phyloP scores from a whole-genome alignment of 129 eudicot genomes.

The Gnaphalium uliginosum region DNA sequence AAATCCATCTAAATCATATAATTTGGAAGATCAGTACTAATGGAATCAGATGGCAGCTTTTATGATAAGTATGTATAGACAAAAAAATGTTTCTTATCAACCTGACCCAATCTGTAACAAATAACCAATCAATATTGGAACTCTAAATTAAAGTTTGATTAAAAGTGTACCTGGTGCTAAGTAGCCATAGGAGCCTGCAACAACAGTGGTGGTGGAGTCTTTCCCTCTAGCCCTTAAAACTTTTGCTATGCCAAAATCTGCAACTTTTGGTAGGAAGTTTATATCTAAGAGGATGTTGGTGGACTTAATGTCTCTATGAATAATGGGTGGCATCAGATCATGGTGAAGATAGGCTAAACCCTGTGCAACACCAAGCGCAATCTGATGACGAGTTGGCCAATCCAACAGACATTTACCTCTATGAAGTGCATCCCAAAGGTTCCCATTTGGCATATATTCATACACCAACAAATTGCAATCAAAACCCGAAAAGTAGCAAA shows the following conservation, averaged over 20 bases:
- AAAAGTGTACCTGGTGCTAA: slow-evolving; percentile 76
- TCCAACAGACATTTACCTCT: slow-evolving; percentile 60
- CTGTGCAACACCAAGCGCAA: slow-evolving; percentile 89
- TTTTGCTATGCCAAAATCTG: slow-evolving; percentile 95
- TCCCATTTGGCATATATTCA: slow-evolving; percentile 96
- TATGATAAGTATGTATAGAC: too few relatives aligned
- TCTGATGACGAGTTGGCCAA: slow-evolving; percentile 84
- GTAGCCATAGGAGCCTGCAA: slow-evolving; percentile 95
- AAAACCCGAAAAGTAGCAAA: slow-evolving; percentile 64
- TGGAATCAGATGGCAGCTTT: too few relatives aligned
- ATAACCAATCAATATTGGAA: neutral
- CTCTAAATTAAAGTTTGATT: neutral
- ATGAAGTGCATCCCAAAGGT: slow-evolving; percentile 93
- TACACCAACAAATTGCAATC: slow-evolving; percentile 88
- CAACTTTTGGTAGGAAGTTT: slow-evolving; percentile 72
- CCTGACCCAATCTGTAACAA: neutral
- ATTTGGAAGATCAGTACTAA: neutral
- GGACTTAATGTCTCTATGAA: slow-evolving; percentile 88
- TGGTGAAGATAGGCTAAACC: slow-evolving; percentile 93
- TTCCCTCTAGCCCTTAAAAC: slow-evolving; percentile 79
- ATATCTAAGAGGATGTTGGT: slow-evolving; percentile 79
- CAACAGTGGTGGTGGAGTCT: slow-evolving; percentile 71
- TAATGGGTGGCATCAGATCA: slow-evolving; percentile 68
- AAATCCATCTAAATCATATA: neutral
- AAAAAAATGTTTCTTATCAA: neutral